These are phyloP conservation scores for Trichoderma atrobrunneum DNA, from an alignment of 2,329 filamentous ascomycete species.

Conservation along the genomic window DNA sequence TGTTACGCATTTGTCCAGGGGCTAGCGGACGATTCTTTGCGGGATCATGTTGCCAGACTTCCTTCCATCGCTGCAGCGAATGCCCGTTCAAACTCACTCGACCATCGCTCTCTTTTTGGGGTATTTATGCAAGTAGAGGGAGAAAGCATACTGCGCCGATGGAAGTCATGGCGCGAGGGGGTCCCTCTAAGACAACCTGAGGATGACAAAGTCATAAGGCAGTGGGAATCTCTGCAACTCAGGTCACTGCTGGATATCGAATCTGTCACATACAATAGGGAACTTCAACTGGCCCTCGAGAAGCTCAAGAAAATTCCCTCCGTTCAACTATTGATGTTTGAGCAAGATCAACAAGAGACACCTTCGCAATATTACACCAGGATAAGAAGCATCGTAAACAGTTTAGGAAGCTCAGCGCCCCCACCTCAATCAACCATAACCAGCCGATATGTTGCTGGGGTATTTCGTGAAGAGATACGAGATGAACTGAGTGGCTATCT, in stretches of 20 bases:
- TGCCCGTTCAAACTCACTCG: conserved; percentile 24
- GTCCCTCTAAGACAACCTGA: conserved; percentile 26
- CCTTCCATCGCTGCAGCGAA: conserved; percentile 45
- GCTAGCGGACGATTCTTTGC: conserved; percentile 47
- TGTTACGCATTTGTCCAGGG: conserved; percentile 55
- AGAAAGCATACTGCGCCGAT: conserved; percentile 48
- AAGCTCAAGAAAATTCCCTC: conserved; percentile 51
- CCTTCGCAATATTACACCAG: conserved; percentile 49
- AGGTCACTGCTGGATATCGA: conserved; percentile 43
- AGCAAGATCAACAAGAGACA: conserved; percentile 53
- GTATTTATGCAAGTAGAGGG: conserved; percentile 56
- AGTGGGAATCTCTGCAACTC: conserved; percentile 47
- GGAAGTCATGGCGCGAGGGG: conserved; percentile 29
- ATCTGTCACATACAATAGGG: conserved; percentile 50
- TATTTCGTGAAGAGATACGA: conserved; percentile 47
- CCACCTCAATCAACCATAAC: conserved; percentile 29
- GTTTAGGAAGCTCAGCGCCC: conserved; percentile 31
- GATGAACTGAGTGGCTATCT: conserved; percentile 34
- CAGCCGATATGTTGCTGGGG: conserved; percentile 51
- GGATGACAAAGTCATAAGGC: conserved; percentile 36
- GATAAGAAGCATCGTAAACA: conserved; percentile 32
- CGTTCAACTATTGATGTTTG: conserved; percentile 51
- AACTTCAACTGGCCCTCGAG: conserved; percentile 48
- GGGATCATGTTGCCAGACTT: conserved; percentile 43
- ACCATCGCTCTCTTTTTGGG: conserved; percentile 51